Percentiles rank a stretch among this genome's conserved stretches.
These are phyloP conservation scores for Monotropa hypopitys DNA, from an alignment of 179 eudicot genomes.

Conservation along the genomic window DNA sequence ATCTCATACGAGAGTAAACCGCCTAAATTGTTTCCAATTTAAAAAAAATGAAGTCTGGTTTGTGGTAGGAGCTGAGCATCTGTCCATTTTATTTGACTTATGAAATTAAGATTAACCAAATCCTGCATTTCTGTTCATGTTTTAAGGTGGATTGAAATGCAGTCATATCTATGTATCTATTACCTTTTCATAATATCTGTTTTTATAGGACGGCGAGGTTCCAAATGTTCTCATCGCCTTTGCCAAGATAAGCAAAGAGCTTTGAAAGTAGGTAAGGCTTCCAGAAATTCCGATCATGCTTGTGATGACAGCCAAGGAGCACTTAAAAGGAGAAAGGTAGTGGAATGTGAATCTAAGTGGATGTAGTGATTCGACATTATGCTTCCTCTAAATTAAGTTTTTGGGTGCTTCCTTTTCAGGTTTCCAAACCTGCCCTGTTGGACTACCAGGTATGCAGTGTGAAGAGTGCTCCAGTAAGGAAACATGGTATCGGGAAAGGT, in stretches of 20 bases:
- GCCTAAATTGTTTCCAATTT: not conserved
- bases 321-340: conserved; percentile 55
- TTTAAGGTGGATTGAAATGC: not conserved
- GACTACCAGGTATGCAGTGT: conserved; percentile 21
- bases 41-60: not conserved
- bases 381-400: conserved; percentile 1
- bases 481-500: conserved; percentile 83
- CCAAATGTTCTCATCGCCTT: conserved; percentile 1
- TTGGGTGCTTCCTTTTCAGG: conserved; percentile 22
- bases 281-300: conserved; percentile 21
- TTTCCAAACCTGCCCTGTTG: conserved; percentile 18
- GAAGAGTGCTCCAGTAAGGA: conserved; percentile 27
- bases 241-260: not conserved
- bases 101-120: not conserved
- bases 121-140: not conserved
- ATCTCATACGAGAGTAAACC: no score
- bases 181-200: not conserved
- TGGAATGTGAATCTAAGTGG: not conserved
- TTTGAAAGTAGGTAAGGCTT: not conserved
- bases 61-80: not conserved
- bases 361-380: conserved; percentile 2
- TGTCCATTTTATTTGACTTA: not conserved
- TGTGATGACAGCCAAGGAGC: conserved; percentile 34
- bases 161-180: not conserved
- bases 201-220: conserved; percentile 22